Evolutionary conservation across 306 rosid genomes (phyloP).

Genomic region (Lablab purpureus): DNA sequence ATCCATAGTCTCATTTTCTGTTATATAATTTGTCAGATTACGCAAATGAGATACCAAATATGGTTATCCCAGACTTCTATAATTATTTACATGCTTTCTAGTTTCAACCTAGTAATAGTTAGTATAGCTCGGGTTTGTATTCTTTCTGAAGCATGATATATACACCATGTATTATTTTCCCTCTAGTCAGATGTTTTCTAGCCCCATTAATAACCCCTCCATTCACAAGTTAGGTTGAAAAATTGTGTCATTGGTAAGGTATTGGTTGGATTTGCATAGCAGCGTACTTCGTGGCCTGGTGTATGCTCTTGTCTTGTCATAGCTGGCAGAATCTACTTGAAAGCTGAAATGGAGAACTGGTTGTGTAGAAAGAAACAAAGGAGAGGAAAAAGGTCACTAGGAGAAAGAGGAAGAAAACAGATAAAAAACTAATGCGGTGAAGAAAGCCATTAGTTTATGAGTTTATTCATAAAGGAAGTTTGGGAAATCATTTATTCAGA

Average conservation of each 20-base stretch:
- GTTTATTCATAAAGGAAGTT: conserved; percentile 86
- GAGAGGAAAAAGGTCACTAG: not conserved
- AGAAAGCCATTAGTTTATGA: conserved; percentile 44
- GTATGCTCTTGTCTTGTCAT: not conserved
- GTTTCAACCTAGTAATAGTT: not conserved
- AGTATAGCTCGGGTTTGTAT: not conserved
- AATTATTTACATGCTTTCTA: conserved; percentile 14
- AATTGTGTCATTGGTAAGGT: not conserved
- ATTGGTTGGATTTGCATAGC: conserved; percentile 23
- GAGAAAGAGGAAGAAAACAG: conserved; percentile 10
- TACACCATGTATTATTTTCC: not conserved
- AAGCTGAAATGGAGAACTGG: not conserved
- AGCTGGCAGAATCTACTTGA: not conserved
- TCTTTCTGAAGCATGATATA: not conserved
- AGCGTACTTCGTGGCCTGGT: not conserved
- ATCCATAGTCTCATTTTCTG: not conserved
- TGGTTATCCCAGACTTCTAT: conserved; percentile 4
- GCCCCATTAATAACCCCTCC: conserved; percentile 2
- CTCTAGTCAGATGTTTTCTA: not conserved
- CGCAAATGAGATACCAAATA: conserved; percentile 17
- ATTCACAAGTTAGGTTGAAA: not conserved
- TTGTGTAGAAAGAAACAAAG: not conserved
- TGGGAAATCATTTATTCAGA: conserved; percentile 90
- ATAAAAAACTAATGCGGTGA: not conserved
- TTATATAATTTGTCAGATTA: conserved; percentile 29